Conservation (phyloP, 768 basidiomycete genomes). For the Scleroderma citrinum region DNA sequence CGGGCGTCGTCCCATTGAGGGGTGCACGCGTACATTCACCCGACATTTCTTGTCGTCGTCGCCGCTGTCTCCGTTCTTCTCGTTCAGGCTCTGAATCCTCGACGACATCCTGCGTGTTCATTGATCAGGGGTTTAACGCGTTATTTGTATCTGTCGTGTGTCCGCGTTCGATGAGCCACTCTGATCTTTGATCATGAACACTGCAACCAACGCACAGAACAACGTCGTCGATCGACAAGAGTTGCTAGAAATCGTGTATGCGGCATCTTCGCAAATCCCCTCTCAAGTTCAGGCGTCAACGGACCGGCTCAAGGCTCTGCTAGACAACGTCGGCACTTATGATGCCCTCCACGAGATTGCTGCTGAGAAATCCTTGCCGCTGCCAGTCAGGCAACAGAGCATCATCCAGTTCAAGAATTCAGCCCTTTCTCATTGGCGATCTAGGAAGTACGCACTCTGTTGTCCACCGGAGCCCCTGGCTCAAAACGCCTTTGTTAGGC, state of each 20-base stretch:
- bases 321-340: constrained; percentile 63
- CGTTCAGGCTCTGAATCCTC: constrained; percentile 74
- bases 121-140: constrained; percentile 32
- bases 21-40: background rate
- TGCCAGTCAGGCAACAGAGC: constrained; percentile 68
- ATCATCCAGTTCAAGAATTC: constrained; percentile 90
- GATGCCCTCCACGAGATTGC: constrained; percentile 73
- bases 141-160: constrained; percentile 35
- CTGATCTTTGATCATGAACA: constrained; percentile 16
- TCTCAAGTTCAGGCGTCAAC: constrained; percentile 41
- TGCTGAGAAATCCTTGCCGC: constrained; percentile 49
- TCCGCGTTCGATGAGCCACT: background rate
- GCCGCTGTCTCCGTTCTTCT: constrained; percentile 29
- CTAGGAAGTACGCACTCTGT: constrained; percentile 51
- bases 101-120: constrained; percentile 35
- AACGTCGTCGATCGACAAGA: constrained; percentile 53
- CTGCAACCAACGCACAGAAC: constrained; percentile 4
- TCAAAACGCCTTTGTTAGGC: constrained; percentile 36
- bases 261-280: constrained; percentile 71
- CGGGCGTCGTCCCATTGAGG: no score
- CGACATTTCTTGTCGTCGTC: background rate
- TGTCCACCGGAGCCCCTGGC: background rate
- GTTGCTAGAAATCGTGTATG: constrained; percentile 57
- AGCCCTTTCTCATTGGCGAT: constrained; percentile 69
- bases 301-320: constrained; percentile 58